Base-by-base conservation (phyloP, 1,284 basidiomycete genomes). In the Schizophyllum amplum region DNA sequence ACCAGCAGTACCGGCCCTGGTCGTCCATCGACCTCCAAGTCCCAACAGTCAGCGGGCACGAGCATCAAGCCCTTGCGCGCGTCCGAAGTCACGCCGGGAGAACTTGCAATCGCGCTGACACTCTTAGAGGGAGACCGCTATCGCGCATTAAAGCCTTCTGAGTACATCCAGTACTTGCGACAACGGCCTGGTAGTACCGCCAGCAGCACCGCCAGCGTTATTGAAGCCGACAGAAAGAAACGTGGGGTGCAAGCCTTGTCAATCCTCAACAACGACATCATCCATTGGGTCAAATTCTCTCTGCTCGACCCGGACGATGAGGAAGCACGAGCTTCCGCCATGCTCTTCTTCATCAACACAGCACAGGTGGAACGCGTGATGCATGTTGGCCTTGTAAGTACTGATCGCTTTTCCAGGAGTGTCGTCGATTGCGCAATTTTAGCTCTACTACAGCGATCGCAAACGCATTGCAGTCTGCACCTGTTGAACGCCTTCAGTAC, bases 301-400 rank as follows among this genome's bases (percentile, higher is more conserved):
- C 66, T 76, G 21, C 60, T 77, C 21, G 69, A 71, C 47, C 71
- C 68, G 47, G 71, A 74, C 33, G 63, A 67, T 7, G 67, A 73
- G 21, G 66, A 71, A 51, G 57, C 63, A 17, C 66, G 77, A 7
- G 68, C 67, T 6, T 67, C 69, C 17, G 71, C 72, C 7, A 65
- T 76, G 47, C 74, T 71, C 56, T 77, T 74, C 59, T 78, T 78
- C 59, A 67, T 78, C 53, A 68, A 73, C 56, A 67, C 70, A 7
- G 75, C 75, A 21, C 61, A 42, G 33, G 33, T 42, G 17, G 33
- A 13, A 42, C 33, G 11, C 33, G 33, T 17, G 33, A 42, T 17
- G 33, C 33, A 9, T 9, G 7, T 42, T 42, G 33, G 33, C 33
- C 17, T 42, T 17, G 11, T 42, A 3, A 13, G 11, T 13, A 17